phyloP scores from a whole-genome alignment of 2,329 filamentous ascomycete species.

The Trichoderma lentiforme region DNA sequence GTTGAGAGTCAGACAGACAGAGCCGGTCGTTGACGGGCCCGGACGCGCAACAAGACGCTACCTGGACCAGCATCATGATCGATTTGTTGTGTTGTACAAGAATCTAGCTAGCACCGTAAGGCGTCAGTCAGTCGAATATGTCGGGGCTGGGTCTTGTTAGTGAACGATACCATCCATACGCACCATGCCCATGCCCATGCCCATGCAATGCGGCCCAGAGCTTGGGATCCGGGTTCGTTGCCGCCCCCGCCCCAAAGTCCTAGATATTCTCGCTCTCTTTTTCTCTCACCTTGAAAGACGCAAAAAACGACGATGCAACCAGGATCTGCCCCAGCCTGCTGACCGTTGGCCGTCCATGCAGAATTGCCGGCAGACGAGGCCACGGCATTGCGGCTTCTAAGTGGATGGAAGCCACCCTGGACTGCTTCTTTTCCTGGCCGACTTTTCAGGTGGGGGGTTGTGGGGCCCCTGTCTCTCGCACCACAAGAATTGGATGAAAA shows the following conservation, averaged over 20 bases:
- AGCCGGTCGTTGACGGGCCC: background rate
- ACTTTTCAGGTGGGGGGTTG: background rate
- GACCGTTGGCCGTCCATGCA: background rate
- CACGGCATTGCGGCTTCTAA: background rate
- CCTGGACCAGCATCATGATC: background rate
- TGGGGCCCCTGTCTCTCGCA: background rate
- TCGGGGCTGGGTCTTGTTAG: background rate
- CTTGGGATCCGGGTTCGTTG: background rate
- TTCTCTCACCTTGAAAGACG: background rate
- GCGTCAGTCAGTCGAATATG: background rate
- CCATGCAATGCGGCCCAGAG: background rate
- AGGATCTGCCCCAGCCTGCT: constrained; percentile 6
- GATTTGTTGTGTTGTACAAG: background rate
- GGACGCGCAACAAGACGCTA: background rate
- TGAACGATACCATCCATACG: background rate
- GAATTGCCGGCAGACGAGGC: constrained; percentile 3
- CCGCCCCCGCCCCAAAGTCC: background rate
- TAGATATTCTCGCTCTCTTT: background rate
- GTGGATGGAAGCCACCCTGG: background rate
- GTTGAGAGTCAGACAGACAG: background rate
- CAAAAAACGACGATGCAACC: background rate
- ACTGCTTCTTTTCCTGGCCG: background rate
- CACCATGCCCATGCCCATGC: background rate
- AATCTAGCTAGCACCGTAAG: background rate
- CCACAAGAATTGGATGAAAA: background rate